Conservation (phyloP, 257 asterid genomes). For the Striga asiatica region DNA sequence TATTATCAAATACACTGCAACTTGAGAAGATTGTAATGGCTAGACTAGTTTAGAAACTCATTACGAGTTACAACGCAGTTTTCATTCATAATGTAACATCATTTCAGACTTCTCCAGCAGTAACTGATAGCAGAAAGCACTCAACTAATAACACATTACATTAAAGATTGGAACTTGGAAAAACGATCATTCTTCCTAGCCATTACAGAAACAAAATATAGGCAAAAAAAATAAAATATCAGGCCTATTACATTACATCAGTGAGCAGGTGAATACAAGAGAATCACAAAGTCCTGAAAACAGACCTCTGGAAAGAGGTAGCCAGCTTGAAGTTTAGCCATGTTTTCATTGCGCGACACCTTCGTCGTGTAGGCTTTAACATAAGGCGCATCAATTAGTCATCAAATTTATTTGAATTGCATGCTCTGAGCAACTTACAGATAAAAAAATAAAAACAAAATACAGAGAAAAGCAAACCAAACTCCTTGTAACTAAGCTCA, state of each 20-base stretch:
- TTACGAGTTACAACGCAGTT: background rate
- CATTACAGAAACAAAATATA: background rate
- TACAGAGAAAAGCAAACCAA: too few species aligned
- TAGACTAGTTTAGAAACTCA: background rate
- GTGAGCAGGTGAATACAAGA: background rate
- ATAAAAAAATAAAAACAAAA: background rate
- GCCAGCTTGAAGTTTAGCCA: constrained; percentile 95
- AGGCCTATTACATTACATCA: constrained; percentile 1
- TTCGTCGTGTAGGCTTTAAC: constrained; percentile 63
- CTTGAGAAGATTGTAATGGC: constrained; percentile 1
- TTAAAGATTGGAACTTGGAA: background rate
- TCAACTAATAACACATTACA: background rate
- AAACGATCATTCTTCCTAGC: background rate
- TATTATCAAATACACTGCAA: background rate
- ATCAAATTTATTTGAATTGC: background rate
- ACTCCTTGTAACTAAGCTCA: background rate
- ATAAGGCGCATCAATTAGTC: constrained; percentile 15
- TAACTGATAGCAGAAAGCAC: background rate
- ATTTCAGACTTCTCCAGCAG: background rate
- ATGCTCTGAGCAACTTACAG: background rate
- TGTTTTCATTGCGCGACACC: constrained; percentile 78
- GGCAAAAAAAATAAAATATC: constrained; percentile 6
- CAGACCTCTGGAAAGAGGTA: constrained; percentile 95
- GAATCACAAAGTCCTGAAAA: background rate
- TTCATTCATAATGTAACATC: background rate